Evolutionary conservation across 1,284 basidiomycete genomes (phyloP).

Genomic region (Afroboletus lepidellus): DNA sequence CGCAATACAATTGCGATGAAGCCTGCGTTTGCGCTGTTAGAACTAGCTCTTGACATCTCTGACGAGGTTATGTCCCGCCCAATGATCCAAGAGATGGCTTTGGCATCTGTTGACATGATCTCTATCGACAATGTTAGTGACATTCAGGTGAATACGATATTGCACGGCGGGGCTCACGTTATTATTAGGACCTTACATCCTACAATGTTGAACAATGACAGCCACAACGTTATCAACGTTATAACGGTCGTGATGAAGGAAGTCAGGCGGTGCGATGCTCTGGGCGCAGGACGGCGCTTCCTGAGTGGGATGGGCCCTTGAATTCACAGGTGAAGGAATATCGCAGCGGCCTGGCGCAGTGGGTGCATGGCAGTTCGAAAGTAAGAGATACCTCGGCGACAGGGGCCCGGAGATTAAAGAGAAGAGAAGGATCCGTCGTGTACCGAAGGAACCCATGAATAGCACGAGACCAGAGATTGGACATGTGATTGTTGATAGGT

Average conservation of each 20-base stretch:
- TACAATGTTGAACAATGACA: constrained; percentile 34
- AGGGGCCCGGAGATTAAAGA: constrained; percentile 18
- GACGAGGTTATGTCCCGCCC: constrained; percentile 8
- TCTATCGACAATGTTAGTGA: constrained; percentile 4
- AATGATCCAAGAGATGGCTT: constrained; percentile 3
- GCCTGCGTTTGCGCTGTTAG: background rate
- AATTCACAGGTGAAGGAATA: constrained; percentile 27
- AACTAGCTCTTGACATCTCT: constrained; percentile 9
- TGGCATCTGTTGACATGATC: constrained; percentile 7
- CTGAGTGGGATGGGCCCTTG: constrained; percentile 9
- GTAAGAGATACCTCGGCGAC: background rate
- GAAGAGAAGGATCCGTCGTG: constrained; percentile 12
- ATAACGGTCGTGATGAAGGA: constrained; percentile 39
- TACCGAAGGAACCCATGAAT: constrained; percentile 1
- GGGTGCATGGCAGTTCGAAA: constrained; percentile 7
- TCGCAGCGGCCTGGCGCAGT: constrained; percentile 21
- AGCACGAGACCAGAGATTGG: constrained; percentile 3
- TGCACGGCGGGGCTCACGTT: constrained; percentile 1
- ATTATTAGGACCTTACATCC: background rate
- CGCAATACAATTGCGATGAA: constrained; percentile 4
- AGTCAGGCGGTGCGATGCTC: constrained; percentile 33
- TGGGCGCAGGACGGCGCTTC: constrained; percentile 28
- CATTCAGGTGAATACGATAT: too few species aligned
- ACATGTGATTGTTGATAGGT: constrained; percentile 9
- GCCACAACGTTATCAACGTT: constrained; percentile 42